These are phyloP conservation scores for Pyricularia sp. DNA, from an alignment of 2,329 filamentous ascomycete species.

Conservation along the genomic window DNA sequence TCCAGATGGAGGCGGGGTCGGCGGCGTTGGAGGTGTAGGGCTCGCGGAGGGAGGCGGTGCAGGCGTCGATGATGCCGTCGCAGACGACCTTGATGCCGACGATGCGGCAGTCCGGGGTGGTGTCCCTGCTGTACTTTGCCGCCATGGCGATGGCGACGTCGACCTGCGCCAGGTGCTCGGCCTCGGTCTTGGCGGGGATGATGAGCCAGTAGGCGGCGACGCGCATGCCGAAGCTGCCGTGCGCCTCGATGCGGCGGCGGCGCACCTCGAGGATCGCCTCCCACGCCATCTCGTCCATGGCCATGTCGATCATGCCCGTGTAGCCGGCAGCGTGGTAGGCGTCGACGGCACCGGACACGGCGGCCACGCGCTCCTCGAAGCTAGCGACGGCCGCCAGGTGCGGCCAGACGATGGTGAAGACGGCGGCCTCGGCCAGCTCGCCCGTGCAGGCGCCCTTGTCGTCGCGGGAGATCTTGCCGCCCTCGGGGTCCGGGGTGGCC, in stretches of 20 bases:
- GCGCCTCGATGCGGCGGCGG: constrained; percentile 8
- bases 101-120: constrained; percentile 38
- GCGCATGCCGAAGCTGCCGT: constrained; percentile 29
- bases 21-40: constrained; percentile 43
- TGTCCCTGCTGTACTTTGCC: constrained; percentile 30
- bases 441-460: constrained; percentile 35
- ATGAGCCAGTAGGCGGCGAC: constrained; percentile 50
- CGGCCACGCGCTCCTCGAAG: constrained; percentile 35
- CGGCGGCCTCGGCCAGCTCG: constrained; percentile 43
- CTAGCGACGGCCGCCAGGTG: constrained; percentile 37
- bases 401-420: constrained; percentile 44
- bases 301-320: constrained; percentile 48
- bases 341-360: constrained; percentile 34
- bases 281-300: constrained; percentile 47
- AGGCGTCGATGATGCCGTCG: constrained; percentile 56
- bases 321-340: constrained; percentile 41
- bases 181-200: constrained; percentile 31
- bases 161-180: constrained; percentile 37
- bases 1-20: constrained; percentile 44
- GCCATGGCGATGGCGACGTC: constrained; percentile 39
- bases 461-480: constrained; percentile 43
- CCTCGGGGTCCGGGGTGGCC: constrained; percentile 34
- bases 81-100: constrained; percentile 57
- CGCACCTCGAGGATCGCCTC: constrained; percentile 35
- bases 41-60: constrained; percentile 50